A percentile compares a stretch with the other conserved stretches of the same genome.
These are phyloP conservation scores for Datura wrightii DNA, from an alignment of 257 asterid genomes.

Conservation along the genomic window DNA sequence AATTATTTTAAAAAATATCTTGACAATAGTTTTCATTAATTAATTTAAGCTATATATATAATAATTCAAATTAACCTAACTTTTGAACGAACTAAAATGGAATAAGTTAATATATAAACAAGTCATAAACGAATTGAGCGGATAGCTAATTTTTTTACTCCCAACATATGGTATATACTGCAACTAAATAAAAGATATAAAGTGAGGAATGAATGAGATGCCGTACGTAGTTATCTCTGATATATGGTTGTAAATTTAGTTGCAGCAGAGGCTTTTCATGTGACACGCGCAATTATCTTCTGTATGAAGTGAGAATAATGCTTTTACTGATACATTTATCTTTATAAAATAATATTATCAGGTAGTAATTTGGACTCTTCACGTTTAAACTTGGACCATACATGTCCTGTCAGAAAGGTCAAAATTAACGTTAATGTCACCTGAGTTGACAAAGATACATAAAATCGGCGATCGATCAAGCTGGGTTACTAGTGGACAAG, in stretches of 20 bases:
- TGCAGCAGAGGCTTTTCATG: neutral
- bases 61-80: neutral
- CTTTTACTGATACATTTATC: neutral
- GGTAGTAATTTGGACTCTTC: neutral
- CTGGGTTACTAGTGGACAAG: too few species aligned
- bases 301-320: constrained; percentile 2
- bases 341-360: neutral
- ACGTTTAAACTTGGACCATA: neutral
- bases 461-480: neutral
- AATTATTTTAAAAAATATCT: neutral
- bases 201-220: constrained; percentile 3
- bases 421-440: neutral
- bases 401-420: neutral
- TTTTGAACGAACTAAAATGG: neutral
- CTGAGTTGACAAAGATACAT: neutral
- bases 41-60: neutral
- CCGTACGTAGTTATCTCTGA: neutral
- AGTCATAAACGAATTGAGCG: neutral
- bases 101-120: neutral
- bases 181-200: neutral
- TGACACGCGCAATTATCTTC: neutral
- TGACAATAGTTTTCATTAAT: neutral
- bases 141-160: neutral
- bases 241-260: neutral
- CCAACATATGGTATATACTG: neutral